Base-by-base conservation (phyloP, 1,284 basidiomycete species). In the Trametes sp. region DNA sequence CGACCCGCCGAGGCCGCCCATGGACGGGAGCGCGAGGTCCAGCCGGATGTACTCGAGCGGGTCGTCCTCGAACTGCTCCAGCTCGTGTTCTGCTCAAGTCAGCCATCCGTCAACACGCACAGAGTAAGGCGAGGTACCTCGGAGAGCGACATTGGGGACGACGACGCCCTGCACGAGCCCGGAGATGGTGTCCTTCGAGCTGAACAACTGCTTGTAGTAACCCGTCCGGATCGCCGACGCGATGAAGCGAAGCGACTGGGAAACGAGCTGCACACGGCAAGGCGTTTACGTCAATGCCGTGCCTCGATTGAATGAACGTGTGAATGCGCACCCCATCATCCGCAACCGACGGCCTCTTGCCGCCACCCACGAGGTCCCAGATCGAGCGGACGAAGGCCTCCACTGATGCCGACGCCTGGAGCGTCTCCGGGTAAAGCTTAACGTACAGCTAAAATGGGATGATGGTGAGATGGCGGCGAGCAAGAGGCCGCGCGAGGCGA, bases 61-160 rank as follows among this genome's bases (percentile, higher is more conserved):
- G 70, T 98, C 96, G 66, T 99, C 97, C 77, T 98, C 95, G 73
- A 99, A 98, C 77, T 96, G 91, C 73, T 99, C 97, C 63, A 96
- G 86, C 66, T 98, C 96, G 67, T 95, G 91, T 57, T 93, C 90
- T 78, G 26, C 16, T 21, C 1, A 19, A 16, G 44, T 54, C 23
- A 63, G 50, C 19, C 28, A 46, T 14, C 29, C 10, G 3, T 7
- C 7, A 23, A 16, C 16, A 13, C n/a, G 6, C 45, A 11, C 24
- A 3, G 24, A 9, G n/a, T 2, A 23, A 1, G 9, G 50, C 3
- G 23, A 14, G 21, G 13, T 50, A 23, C 84, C 81, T 65, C 96
- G 84, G 36, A 98, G 82, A 19, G 86, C 82, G 68, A 98, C 94
- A 73, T 98, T 98, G 29, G 97, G 96, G 31, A 99, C 83, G 29